Conservation (phyloP, 352 stramenopile species). For the Phytophthora hibernalis region DNA sequence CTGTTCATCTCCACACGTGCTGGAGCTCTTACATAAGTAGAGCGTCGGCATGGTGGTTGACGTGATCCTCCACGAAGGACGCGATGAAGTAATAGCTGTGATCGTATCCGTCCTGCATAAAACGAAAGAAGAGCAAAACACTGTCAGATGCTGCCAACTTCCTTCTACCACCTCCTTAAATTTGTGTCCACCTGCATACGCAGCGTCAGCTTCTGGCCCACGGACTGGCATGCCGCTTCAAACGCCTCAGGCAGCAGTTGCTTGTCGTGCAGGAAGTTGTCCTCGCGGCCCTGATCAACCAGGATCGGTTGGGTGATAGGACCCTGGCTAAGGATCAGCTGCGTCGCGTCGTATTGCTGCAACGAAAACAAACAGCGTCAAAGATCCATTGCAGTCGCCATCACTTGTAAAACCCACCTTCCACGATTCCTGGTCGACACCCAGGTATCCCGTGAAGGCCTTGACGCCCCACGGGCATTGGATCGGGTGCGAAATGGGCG, state of each 20-base stretch:
- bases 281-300: conserved; percentile 91
- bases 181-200: conserved; percentile 58
- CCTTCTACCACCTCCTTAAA: not conserved
- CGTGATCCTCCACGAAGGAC: conserved; percentile 96
- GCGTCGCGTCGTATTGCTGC: conserved; percentile 92
- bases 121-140: not conserved
- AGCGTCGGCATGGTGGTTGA: conserved; percentile 93
- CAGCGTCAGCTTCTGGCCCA: conserved; percentile 84
- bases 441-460: conserved; percentile 97
- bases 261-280: conserved; percentile 90
- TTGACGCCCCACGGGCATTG: conserved; percentile 98
- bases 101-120: conserved; percentile 92
- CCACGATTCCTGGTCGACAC: conserved; percentile 87
- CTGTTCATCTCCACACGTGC: not conserved
- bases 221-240: conserved; percentile 78
- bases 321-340: conserved; percentile 81
- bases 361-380: conserved; percentile 8
- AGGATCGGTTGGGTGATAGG: conserved; percentile 79
- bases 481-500: conserved; percentile 96
- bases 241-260: conserved; percentile 94
- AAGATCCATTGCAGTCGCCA: not conserved
- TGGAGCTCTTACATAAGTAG: conserved; percentile 60
- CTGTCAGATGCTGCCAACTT: not conserved
- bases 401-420: conserved; percentile 45
- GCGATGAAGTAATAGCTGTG: conserved; percentile 99